Conservation (phyloP, 2,329 filamentous ascomycete genomes). For the Phoma sp. region DNA sequence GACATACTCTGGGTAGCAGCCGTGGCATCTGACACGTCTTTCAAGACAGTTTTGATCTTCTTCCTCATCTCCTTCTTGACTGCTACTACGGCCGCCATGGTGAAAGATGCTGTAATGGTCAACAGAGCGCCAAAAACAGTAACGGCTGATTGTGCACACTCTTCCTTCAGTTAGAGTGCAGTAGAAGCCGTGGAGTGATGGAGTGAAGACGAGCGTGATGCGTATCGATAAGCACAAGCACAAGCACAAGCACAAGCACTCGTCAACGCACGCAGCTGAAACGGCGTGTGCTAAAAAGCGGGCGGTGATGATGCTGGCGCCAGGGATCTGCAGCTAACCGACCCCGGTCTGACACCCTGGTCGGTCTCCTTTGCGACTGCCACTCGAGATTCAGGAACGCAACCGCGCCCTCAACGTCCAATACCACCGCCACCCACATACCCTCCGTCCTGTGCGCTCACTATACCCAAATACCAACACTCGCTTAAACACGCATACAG, state of each 20-base stretch:
- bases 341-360: slow-evolving; percentile 27
- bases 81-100: slow-evolving; percentile 61
- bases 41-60: slow-evolving; percentile 71
- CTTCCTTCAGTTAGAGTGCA: not conserved
- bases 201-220: not conserved
- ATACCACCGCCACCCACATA: slow-evolving; percentile 10
- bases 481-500: slow-evolving; percentile 21
- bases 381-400: slow-evolving; percentile 24
- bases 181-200: not conserved
- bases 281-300: slow-evolving; percentile 19
- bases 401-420: slow-evolving; percentile 11
- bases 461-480: slow-evolving; percentile 6
- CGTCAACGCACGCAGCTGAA: not conserved
- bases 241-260: slow-evolving; percentile 4
- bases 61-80: slow-evolving; percentile 79
- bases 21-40: slow-evolving; percentile 65
- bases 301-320: slow-evolving; percentile 25
- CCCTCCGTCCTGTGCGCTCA: slow-evolving; percentile 1
- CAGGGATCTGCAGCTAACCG: slow-evolving; percentile 38
- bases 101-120: slow-evolving; percentile 9
- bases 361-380: slow-evolving; percentile 25
- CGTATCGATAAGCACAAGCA: slow-evolving; percentile 16
- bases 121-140: slow-evolving; percentile 17
- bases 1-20: slow-evolving; percentile 73
- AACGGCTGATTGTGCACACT: not conserved